phyloP scores from a whole-genome alignment of 1,284 basidiomycete species.

The Phellopilus nigrolimitatus region DNA sequence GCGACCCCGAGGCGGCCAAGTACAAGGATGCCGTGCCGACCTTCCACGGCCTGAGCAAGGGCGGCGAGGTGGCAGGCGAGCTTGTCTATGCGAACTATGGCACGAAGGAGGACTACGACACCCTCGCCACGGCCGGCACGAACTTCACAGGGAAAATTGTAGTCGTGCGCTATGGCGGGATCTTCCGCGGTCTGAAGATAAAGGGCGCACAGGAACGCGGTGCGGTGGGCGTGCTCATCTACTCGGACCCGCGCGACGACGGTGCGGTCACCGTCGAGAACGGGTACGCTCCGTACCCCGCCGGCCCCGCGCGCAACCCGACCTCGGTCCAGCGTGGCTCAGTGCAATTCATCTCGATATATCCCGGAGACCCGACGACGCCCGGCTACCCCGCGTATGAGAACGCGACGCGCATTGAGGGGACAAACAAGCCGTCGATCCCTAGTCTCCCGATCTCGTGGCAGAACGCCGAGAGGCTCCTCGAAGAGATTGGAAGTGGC shows the following conservation, averaged over 20 bases:
- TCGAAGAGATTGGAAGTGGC: conserved; percentile 47
- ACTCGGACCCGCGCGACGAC: conserved; percentile 87
- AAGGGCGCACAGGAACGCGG: conserved; percentile 83
- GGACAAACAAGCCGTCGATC: conserved; percentile 72
- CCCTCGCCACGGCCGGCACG: conserved; percentile 55
- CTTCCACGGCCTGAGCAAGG: conserved; percentile 67
- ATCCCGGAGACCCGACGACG: conserved; percentile 85
- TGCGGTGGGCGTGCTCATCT: conserved; percentile 73
- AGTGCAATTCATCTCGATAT: conserved; percentile 77
- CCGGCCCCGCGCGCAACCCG: conserved; percentile 85
- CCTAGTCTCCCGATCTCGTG: conserved; percentile 79
- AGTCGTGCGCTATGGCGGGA: conserved; percentile 76
- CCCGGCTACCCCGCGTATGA: conserved; percentile 86
- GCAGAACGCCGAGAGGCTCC: conserved; percentile 58
- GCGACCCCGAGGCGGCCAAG: conserved; percentile 58
- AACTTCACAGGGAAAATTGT: conserved; percentile 79
- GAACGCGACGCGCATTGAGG: conserved; percentile 69
- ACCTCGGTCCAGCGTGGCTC: conserved; percentile 83
- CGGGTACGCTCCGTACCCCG: conserved; percentile 74
- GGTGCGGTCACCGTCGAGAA: conserved; percentile 77
- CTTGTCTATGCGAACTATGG: conserved; percentile 85
- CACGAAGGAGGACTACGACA: conserved; percentile 70
- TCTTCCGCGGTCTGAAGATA: conserved; percentile 84
- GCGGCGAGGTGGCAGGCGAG: conserved; percentile 61
- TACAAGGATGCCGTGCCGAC: conserved; percentile 55